Conservation (phyloP, 2,329 filamentous ascomycete genomes). For the Fusarium mundagurra region DNA sequence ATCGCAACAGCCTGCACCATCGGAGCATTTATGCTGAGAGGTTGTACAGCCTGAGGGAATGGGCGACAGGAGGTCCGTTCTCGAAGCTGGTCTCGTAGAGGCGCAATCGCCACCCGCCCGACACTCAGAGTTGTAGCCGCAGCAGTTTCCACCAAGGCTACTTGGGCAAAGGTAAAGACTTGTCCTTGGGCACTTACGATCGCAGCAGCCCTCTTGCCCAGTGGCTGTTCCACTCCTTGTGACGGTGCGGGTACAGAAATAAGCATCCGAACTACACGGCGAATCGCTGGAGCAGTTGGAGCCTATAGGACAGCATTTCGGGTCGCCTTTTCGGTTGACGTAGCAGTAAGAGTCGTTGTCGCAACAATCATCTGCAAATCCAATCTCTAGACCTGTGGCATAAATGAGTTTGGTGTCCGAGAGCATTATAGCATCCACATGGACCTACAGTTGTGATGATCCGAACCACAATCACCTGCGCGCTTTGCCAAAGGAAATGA, state of each 20-base stretch:
- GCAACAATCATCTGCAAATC: conserved; percentile 53
- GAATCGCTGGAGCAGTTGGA: conserved; percentile 53
- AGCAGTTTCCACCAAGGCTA: conserved; percentile 60
- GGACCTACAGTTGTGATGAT: conserved; percentile 48
- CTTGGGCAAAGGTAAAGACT: conserved; percentile 57
- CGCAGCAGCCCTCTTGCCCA: conserved; percentile 50
- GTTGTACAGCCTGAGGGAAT: conserved; percentile 57
- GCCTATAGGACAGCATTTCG: conserved; percentile 56
- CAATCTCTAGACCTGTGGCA: conserved; percentile 54
- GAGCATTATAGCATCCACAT: background rate
- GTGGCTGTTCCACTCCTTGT: conserved; percentile 43
- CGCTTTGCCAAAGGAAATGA: conserved; percentile 44
- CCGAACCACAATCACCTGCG: conserved; percentile 40
- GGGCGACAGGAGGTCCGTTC: conserved; percentile 46
- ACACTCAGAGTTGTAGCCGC: conserved; percentile 57
- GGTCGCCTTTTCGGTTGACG: conserved; percentile 46
- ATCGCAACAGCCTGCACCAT: conserved; percentile 62
- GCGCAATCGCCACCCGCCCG: conserved; percentile 49
- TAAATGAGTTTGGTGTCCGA: background rate
- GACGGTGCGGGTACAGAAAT: conserved; percentile 47
- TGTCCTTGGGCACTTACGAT: conserved; percentile 52
- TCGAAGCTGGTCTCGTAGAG: conserved; percentile 40
- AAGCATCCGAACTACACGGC: conserved; percentile 47
- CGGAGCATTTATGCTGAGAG: conserved; percentile 55
- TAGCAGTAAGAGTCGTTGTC: conserved; percentile 58